Evolutionary conservation across 306 rosid species (phyloP), one percentile per base, ranked within the genome.

Genomic region (Luffa acutangula): DNA sequence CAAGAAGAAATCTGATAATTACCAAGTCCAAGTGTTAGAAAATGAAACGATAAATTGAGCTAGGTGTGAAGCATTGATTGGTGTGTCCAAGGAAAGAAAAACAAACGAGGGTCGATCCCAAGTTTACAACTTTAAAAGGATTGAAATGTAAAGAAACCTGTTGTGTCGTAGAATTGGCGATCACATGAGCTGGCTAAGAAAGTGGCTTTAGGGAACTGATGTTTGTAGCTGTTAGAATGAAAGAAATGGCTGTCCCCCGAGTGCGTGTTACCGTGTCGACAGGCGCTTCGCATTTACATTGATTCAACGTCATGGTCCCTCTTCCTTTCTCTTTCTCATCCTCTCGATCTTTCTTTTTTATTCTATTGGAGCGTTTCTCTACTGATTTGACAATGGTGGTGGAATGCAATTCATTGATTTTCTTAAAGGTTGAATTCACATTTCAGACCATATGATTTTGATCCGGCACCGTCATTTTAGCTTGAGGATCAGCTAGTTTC

Each of bases 271-370:
- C 34, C 64, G 1, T 75, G 78, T 53, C 49, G 64, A 75, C 63
- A 31, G 48, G 33, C 78, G 8, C 13, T 2, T 73, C 1, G 77
- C 48, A 11, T 48, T 51, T 4, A 15, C 18, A 14, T n/a, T n/a
- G n/a, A n/a, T 48, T 74, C 56, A 49, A 74, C 58, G 21, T 3
- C 43, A 33, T n/a, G 78, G 78, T 75, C 78, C 78, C 78, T 41
- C 11, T 6, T 14, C 41, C 71, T 14, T 9, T 39, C 42, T 36
- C 20, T 37, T 57, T 18, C 54, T 49, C 54, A 42, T 42, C 46
- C 4, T 20, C 33, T 57, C 12, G 13, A 54, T 20, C 33, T 58
- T 9, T 21, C 62, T 20, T 12, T 58, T 21, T 58, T 21, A 58
- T 58, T 58, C 64, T 58, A n/a, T 57, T 20, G 2, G 12, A 21